These are phyloP conservation scores for Blastobotrys niveus DNA, from an alignment of 1,139 yeast species.

Conservation along the genomic window DNA sequence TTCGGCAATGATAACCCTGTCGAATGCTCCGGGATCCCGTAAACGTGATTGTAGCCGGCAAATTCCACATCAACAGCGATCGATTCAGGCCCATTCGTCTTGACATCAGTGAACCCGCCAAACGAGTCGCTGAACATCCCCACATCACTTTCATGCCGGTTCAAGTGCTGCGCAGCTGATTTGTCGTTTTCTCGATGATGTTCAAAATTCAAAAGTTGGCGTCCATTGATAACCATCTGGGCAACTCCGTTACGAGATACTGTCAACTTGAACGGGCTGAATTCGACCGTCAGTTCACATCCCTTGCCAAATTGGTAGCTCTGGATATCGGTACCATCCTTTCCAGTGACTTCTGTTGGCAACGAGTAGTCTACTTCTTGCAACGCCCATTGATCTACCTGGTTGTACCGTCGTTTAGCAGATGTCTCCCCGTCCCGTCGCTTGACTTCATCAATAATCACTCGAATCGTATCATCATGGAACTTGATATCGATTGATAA, in stretches of 20 bases:
- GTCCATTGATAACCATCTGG: conserved; percentile 59
- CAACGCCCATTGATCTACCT: conserved; percentile 11
- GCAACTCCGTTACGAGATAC: conserved; percentile 41
- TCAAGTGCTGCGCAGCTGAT: conserved; percentile 10
- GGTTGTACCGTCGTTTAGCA: conserved; percentile 6
- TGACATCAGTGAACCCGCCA: conserved; percentile 48
- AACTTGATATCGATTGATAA: conserved; percentile 6
- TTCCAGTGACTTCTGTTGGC: too few relatives aligned
- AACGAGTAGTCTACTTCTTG: conserved; percentile 1
- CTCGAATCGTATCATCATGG: background rate
- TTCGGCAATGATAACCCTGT: conserved; percentile 57
- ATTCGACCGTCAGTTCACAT: conserved; percentile 38
- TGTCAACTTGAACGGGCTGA: conserved; percentile 47
- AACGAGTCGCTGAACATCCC: conserved; percentile 31
- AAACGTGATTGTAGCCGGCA: conserved; percentile 52
- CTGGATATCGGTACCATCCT: too few relatives aligned
- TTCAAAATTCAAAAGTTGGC: conserved; percentile 65
- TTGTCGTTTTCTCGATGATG: conserved; percentile 48
- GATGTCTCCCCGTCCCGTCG: conserved; percentile 7
- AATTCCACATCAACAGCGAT: conserved; percentile 71
- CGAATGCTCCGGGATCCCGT: conserved; percentile 92
- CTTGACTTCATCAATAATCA: conserved; percentile 8
- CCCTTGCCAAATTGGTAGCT: conserved; percentile 17
- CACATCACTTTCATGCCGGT: conserved; percentile 22
- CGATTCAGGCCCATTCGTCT: conserved; percentile 88